phyloP scores from a whole-genome alignment of 208 protist genomes.

The Leptomonas pyrrhocoris region DNA sequence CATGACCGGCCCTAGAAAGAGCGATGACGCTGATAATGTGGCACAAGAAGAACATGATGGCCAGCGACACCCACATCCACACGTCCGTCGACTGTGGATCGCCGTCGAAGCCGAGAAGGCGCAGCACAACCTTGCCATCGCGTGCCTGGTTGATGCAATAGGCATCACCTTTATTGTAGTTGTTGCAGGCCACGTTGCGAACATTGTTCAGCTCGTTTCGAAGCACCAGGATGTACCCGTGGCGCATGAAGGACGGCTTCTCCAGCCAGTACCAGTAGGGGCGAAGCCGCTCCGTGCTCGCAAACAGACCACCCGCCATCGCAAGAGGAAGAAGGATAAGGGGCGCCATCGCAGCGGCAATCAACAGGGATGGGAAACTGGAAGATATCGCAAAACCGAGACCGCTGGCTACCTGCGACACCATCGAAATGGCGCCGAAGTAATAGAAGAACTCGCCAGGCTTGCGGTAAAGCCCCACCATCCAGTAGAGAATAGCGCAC shows the following conservation, averaged over 20 bases:
- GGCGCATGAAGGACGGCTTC: constrained; percentile 73
- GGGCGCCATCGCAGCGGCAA: constrained; percentile 54
- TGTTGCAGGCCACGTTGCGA: constrained; percentile 33
- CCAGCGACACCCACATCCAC: constrained; percentile 71
- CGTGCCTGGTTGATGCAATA: constrained; percentile 57
- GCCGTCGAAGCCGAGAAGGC: constrained; percentile 52
- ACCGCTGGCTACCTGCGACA: constrained; percentile 51
- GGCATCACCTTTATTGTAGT: constrained; percentile 33
- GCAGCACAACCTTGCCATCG: constrained; percentile 58
- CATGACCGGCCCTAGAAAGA: constrained; percentile 36
- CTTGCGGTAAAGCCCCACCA: constrained; percentile 45
- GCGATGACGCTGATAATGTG: constrained; percentile 36
- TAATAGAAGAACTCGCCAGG: constrained; percentile 68
- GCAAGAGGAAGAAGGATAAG: constrained; percentile 67
- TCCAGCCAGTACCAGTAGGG: constrained; percentile 87
- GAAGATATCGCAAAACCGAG: constrained; percentile 67
- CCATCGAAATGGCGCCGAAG: constrained; percentile 46
- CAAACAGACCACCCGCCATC: constrained; percentile 68
- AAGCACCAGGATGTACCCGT: constrained; percentile 64
- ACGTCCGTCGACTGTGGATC: constrained; percentile 49
- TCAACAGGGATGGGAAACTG: constrained; percentile 31
- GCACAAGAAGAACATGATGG: constrained; percentile 55
- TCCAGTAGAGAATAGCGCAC: constrained; percentile 69
- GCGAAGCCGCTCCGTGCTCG: constrained; percentile 59
- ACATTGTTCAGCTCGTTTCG: constrained; percentile 65